Percentiles rank a stretch among this genome's conserved stretches.
These are phyloP conservation scores for Apostasia ramifera DNA, from an alignment of 106 monocot species.

Conservation along the genomic window DNA sequence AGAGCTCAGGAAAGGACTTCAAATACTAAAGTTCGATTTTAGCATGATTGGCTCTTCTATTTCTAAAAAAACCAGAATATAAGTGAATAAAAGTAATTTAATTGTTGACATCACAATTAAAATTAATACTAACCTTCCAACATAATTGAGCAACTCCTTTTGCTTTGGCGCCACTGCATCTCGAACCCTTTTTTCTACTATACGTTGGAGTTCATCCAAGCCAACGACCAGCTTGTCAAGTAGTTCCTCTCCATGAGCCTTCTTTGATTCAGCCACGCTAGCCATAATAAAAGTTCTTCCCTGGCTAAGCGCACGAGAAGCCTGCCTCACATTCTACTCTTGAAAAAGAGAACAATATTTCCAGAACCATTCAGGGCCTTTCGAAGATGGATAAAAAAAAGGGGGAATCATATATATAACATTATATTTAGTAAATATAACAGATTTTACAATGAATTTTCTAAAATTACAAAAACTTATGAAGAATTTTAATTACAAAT, in stretches of 20 bases:
- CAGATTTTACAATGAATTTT: too few species aligned
- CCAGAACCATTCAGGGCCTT: conserved; percentile 1
- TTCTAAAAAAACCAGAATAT: too few species aligned
- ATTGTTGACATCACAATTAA: not conserved
- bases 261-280: conserved; percentile 74
- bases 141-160: conserved; percentile 90
- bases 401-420: too few species aligned
- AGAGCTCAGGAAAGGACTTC: too few species aligned
- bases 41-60: too few species aligned
- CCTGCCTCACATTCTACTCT: conserved; percentile 81
- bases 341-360: conserved; percentile 9
- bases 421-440: too few species aligned
- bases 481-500: too few species aligned
- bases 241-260: conserved; percentile 58
- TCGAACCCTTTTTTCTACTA: conserved; percentile 77
- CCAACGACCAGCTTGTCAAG: conserved; percentile 67
- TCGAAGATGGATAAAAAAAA: not conserved
- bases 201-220: conserved; percentile 66
- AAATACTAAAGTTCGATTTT: too few species aligned
- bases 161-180: conserved; percentile 86
- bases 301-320: conserved; percentile 88
- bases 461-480: too few species aligned
- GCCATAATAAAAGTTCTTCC: conserved; percentile 67
- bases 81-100: not conserved
- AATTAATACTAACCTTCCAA: conserved; percentile 59